Evolutionary conservation across 148 eudicot genomes (phyloP), one percentile per base, ranked within the genome.

Genomic region (Amaranthus cruentus): DNA sequence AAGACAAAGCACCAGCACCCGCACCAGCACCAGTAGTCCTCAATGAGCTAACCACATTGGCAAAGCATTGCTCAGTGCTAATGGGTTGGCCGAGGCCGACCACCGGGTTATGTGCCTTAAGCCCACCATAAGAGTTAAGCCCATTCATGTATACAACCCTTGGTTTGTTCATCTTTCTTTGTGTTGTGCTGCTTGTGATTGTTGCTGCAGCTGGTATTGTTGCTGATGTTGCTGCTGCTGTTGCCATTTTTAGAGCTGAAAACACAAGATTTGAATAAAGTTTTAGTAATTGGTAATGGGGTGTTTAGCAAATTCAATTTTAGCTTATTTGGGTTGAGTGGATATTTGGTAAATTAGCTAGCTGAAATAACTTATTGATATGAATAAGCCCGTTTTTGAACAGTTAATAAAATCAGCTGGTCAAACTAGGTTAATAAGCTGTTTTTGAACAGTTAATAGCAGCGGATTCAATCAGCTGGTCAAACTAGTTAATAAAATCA

Each of bases 41-140:
- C 62, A 85, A 60, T 5, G 84, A 76, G 75, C 74, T 62, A 0
- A 76, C 81, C 6, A 79, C 55, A 10, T 81, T 81, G 4, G 83
- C 86, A 75, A 85, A 85, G 52, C 83, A 69, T 47, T 70, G 81
- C 47, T 79, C 83, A 1, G 86, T 77, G 68, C 75, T 60, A 9
- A 75, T 61, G 0, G 84, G 83, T 0, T 55, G 48, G 42, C 84
- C 86, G 13, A 79, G 71, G 9, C 77, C 56, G 4, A 64, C 68
- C 46, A 77, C 80, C 9, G 58, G 74, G 86, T 74, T 81, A 11
- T 83, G 81, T 21, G 78, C 82, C 68, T 76, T 85, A 6, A 85
- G 79, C 9, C 87, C 87, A 0, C 76, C 75, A 62, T 66, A 80
- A 42, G 68, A 73, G 77, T 80, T 82, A 38, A 86, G 61, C 9